Base-by-base conservation (phyloP, 345 rosid genomes). In the Salix dunnii region DNA sequence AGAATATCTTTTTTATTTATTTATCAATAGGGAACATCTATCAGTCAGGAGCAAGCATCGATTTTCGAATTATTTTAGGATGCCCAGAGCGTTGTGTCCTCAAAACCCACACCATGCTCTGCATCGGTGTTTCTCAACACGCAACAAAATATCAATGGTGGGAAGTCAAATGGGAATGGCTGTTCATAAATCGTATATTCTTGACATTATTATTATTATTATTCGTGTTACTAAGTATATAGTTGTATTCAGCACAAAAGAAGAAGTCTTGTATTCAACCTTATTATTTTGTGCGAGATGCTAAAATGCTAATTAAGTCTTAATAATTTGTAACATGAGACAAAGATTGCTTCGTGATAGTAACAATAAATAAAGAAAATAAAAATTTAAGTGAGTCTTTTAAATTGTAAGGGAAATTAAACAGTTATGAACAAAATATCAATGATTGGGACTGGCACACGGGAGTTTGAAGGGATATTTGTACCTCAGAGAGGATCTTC, bases 101-200 rank as follows among this genome's bases (percentile, higher is more conserved):
- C 60, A 78, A 75, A 79, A 67, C 78, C 78, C 83, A 81, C 84
- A 73, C n/a, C n/a, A 79, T 67, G 55, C 77, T 70, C 58, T 71
- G 36, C 55, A 18, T 72, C 75, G 75, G 21, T 84, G 82, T 84
- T 82, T 85, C 85, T 77, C 38, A 5, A 53, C 21, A 10, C 42
- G 85, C 68, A 86, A 68, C 85, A 73, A 60, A 53, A 67, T 67
- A 77, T 78, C 78, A 53, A 62, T 20, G 74, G 64, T 70, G 68
- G 68, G 70, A n/a, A n/a, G 68, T 78, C 77, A 63, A 53, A 70
- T 25, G 71, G 38, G 67, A 68, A 76, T 72, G 78, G 77, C 55
- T 49, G 6, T 36, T 27, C 28, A 16, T 49, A 33, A 23, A 69
- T 67, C 79, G 65, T 76, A 21, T 67, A n/a, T n/a, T n/a, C 0